Conservation (phyloP, 176 grass and related monocot genomes). For the Aegilops bicornis region DNA sequence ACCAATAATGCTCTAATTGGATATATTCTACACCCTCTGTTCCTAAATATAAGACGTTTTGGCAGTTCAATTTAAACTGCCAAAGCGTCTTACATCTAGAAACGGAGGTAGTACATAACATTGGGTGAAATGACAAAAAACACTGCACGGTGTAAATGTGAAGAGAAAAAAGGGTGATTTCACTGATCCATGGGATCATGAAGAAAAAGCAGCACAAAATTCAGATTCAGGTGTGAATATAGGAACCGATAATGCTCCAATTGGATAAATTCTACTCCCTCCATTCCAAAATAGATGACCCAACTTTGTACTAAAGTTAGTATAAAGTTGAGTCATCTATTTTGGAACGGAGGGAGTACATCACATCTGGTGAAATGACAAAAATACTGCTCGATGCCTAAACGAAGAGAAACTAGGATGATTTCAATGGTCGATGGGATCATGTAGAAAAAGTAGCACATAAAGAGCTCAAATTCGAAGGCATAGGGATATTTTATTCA, state of each 20-base stretch:
- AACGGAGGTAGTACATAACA: too few relatives aligned
- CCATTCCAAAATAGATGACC: too few relatives aligned
- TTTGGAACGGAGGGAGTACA: too few relatives aligned
- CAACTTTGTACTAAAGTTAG: too few relatives aligned
- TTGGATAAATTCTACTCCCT: background rate
- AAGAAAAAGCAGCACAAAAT: background rate
- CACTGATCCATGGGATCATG: background rate
- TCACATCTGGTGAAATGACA: background rate
- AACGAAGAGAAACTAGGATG: background rate
- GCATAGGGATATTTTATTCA: slow-evolving; percentile 18
- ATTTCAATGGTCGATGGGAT: background rate
- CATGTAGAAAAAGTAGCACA: slow-evolving; percentile 4
- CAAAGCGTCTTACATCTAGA: too few relatives aligned
- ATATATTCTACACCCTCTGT: background rate
- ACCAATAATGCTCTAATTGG: background rate
- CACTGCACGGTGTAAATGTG: background rate
- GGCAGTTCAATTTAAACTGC: too few relatives aligned
- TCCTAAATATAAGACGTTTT: too few relatives aligned
- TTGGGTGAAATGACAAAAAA: too few relatives aligned
- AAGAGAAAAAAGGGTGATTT: slow-evolving; percentile 2
- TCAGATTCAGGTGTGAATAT: background rate
- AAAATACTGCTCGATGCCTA: background rate
- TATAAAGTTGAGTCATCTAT: too few relatives aligned
- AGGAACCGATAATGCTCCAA: background rate
- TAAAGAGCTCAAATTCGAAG: slow-evolving; percentile 23